phyloP scores from a whole-genome alignment of 169 alveolate species.

The Cryptosporidium xiaoi region DNA sequence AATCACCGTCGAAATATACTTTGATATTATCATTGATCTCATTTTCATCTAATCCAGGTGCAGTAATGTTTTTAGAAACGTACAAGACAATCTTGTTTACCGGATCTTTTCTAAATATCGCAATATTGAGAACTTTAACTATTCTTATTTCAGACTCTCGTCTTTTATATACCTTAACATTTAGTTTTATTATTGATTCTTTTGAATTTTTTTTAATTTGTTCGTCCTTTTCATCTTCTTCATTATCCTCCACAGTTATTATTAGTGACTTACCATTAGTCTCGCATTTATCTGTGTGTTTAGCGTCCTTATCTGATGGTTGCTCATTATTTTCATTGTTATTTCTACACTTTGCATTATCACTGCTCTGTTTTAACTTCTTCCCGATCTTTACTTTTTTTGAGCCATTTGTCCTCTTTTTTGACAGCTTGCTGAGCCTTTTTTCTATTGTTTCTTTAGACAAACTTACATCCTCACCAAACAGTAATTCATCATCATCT shows the following conservation, averaged over 20 bases:
- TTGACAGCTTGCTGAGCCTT: slow-evolving; percentile 14
- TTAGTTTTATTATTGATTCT: slow-evolving; percentile 1
- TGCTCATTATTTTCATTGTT: too few species aligned
- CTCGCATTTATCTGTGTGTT: neutral
- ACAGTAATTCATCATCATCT: slow-evolving; percentile 18
- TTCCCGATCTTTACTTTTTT: neutral
- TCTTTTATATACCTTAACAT: slow-evolving; percentile 57
- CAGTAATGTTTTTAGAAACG: slow-evolving; percentile 35
- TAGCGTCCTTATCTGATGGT: neutral
- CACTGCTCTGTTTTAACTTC: too few species aligned
- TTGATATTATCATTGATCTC: slow-evolving; percentile 9
- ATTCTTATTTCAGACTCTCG: slow-evolving; percentile 32
- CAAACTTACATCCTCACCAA: slow-evolving; percentile 55
- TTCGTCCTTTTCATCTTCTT: neutral
- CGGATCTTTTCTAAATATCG: slow-evolving; percentile 30
- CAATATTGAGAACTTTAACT: slow-evolving; percentile 24
- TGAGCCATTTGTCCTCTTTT: neutral
- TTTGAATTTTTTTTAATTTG: neutral
- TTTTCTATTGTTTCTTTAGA: slow-evolving; percentile 32
- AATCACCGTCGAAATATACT: slow-evolving; percentile 57
- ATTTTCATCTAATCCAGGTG: neutral
- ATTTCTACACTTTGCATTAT: too few species aligned
- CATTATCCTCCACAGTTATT: neutral
- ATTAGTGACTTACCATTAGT: neutral
- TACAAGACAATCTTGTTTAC: slow-evolving; percentile 19